Conservation (phyloP, 2,329 filamentous ascomycete genomes). For the Cercospora sp. region DNA sequence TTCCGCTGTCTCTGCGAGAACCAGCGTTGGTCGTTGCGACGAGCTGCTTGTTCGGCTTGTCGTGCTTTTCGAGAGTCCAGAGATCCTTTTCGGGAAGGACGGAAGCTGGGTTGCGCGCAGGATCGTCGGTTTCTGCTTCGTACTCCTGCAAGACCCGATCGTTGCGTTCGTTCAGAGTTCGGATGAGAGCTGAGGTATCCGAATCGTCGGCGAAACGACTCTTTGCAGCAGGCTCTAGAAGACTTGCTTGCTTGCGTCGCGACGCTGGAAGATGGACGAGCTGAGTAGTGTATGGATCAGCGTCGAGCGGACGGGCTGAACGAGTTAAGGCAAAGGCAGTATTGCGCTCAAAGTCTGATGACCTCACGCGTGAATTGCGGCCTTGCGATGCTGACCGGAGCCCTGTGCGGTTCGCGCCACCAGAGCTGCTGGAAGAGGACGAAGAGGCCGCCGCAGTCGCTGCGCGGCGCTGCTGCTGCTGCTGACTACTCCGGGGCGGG, state of each 20-base stretch:
- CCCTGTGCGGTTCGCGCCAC: conserved; percentile 14
- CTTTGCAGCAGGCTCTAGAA: conserved; percentile 17
- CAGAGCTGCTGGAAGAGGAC: conserved; percentile 7
- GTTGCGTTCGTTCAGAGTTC: conserved; percentile 28
- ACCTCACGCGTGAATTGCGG: conserved; percentile 19
- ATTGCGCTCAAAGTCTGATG: conserved; percentile 13
- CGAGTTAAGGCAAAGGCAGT: conserved; percentile 6
- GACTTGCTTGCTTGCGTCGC: conserved; percentile 26
- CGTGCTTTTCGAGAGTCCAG: conserved; percentile 18
- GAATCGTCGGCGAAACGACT: conserved; percentile 19
- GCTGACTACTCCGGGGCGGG: not conserved
- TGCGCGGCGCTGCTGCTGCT: conserved; percentile 6
- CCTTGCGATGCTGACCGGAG: conserved; percentile 16
- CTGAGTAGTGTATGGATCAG: not conserved
- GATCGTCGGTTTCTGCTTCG: conserved; percentile 37
- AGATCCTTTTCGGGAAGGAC: conserved; percentile 22
- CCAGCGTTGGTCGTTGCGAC: conserved; percentile 12
- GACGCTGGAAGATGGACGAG: conserved; percentile 14
- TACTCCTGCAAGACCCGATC: conserved; percentile 33
- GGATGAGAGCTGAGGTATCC: conserved; percentile 22
- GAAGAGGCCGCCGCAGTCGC: conserved; percentile 5
- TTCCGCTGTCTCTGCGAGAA: conserved; percentile 28
- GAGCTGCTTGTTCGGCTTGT: conserved; percentile 6
- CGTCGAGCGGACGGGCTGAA: not conserved
- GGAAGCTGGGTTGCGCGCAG: conserved; percentile 30